Base-by-base conservation (phyloP, 1,284 basidiomycete species). In the Porogramme epimiltina region DNA sequence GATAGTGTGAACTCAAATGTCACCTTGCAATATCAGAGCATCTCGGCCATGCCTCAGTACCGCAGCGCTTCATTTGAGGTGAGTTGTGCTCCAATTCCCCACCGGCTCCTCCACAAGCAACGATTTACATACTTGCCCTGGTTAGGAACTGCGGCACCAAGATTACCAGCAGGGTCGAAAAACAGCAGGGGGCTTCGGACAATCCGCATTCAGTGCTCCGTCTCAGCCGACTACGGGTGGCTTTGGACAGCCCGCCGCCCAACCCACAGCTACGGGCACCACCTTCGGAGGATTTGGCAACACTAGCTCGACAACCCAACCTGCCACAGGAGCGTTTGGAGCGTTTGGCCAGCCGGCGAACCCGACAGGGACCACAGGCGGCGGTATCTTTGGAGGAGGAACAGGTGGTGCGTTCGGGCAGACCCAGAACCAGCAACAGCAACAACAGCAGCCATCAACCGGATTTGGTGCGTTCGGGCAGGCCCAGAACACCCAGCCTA, bases 161-260 rank as follows among this genome's bases (percentile, higher is more conserved):
- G 88, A 91, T 62, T 91, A 91, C 56, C 70, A 76, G 37, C 87
- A 89, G 68, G 83, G 82, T 46, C 79, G 89, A n/a, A 91, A 89
- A 70, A 85, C 83, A 34, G 78, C 71, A 6, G 76, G 78, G 40
- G 69, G 74, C 31, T 82, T 79, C 47, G 70, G 75, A n/a, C 75
- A 75, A 16, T 57, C 68, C 9, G 66, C 73, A 2, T 82, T 83
- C 58, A 77, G 76, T 18, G 62, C 71, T 11, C 52, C 64, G 16
- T 47, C 67, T 18, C 70, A 68, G 42, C 61, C 68, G 3, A 13
- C 64, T 18, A 59, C 63, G 8, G 59, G 64, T 26, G 31, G 70
- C 8, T 70, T 70, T 47, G 67, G 67, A 2, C 70, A 71, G 42
- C 54, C 67, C 11, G n/a, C 55, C 62, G 4, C 57, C 25, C 42